Conservation (phyloP, 768 basidiomycete genomes). For the Ramaria sp. region DNA sequence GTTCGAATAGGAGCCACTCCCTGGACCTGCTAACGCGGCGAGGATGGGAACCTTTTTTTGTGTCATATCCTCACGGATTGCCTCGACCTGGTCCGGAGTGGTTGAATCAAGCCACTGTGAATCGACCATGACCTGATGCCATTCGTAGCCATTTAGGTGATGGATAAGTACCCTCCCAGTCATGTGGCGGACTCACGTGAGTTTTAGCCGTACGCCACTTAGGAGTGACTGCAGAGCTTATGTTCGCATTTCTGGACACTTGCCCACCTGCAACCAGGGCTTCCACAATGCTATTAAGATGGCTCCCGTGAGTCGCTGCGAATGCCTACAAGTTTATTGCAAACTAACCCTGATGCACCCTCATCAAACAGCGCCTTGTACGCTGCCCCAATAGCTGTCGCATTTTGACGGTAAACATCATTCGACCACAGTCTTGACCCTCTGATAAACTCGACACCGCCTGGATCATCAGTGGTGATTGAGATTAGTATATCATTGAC, state of each 20-base stretch:
- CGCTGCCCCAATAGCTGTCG: neutral
- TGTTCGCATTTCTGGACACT: constrained; percentile 24
- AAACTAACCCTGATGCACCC: neutral
- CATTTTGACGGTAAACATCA: neutral
- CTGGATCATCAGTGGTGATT: neutral
- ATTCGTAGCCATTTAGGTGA: neutral
- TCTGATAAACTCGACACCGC: neutral
- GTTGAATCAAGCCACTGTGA: neutral
- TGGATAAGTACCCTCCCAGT: neutral
- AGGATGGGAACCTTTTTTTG: neutral
- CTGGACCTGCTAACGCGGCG: neutral
- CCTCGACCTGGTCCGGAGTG: constrained; percentile 11
- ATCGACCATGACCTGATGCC: neutral
- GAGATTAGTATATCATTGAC: neutral
- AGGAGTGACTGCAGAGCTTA: constrained; percentile 23
- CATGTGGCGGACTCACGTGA: constrained; percentile 19
- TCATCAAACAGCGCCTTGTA: neutral
- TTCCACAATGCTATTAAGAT: neutral
- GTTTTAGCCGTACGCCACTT: constrained; percentile 29
- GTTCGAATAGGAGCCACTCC: constrained; percentile 24
- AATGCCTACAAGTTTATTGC: too few relatives aligned
- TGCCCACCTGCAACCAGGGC: constrained; percentile 11
- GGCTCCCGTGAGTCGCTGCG: too few relatives aligned
- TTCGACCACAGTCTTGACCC: neutral
- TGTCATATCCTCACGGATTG: neutral